A percentile compares a stretch with the other conserved stretches of the same genome.
These are phyloP conservation scores for Chrysophaeum taylorii DNA, from an alignment of 352 stramenopile species.

Conservation along the genomic window DNA sequence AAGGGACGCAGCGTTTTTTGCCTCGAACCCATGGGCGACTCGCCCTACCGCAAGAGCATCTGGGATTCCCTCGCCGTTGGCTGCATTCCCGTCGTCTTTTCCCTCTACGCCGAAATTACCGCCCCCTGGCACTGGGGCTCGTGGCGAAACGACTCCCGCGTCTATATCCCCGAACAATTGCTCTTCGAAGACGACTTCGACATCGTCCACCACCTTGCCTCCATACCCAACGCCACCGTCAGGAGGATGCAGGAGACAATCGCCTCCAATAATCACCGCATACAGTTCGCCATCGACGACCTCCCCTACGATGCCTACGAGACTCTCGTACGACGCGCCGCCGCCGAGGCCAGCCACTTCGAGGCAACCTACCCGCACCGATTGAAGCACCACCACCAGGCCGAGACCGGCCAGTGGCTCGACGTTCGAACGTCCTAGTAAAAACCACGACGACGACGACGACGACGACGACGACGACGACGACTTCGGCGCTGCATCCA, in stretches of 20 bases:
- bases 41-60: constrained; percentile 8
- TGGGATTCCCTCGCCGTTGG: background rate
- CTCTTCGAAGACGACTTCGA: background rate
- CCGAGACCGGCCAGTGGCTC: constrained; percentile 7
- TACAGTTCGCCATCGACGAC: constrained; percentile 11
- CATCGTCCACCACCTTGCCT: background rate
- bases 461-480: background rate
- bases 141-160: background rate
- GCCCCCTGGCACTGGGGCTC: constrained; percentile 8
- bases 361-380: no score
- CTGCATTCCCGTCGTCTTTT: constrained; percentile 10
- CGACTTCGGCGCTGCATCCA: background rate
- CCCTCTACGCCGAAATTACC: background rate
- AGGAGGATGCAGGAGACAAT: background rate
- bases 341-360: background rate
- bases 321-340: background rate
- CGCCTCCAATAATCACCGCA: background rate
- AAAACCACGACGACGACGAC: background rate
- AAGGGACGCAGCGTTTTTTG: background rate
- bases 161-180: background rate
- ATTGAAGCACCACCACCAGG: no score
- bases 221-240: background rate
- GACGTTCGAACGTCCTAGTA: background rate
- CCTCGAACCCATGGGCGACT: constrained; percentile 6
- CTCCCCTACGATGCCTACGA: background rate